Conservation (phyloP, 805 yeast species). For the Kodamaea fukazawae region DNA sequence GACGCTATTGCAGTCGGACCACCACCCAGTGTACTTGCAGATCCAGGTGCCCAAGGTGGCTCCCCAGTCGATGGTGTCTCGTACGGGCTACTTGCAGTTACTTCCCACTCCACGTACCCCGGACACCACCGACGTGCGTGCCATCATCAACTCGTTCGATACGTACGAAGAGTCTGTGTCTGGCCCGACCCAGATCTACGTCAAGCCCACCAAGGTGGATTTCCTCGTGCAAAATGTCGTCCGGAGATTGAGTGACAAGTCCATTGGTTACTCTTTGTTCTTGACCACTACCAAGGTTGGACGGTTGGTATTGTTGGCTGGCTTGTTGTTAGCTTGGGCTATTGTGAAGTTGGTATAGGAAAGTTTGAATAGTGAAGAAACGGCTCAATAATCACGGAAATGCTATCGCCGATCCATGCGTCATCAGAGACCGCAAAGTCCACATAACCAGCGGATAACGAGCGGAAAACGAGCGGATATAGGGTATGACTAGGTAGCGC, state of each 20-base stretch:
- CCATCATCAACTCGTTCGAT: conserved; percentile 6
- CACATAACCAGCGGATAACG: no score
- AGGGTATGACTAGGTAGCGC: no score
- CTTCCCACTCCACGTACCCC: conserved; percentile 15
- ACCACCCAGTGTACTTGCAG: conserved; percentile 67
- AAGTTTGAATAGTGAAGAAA: no score
- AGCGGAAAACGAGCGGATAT: no score
- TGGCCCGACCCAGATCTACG: conserved; percentile 41
- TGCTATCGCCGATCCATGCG: no score
- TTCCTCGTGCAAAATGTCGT: conserved; percentile 22
- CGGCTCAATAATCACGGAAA: no score
- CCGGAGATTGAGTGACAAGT: conserved; percentile 25
- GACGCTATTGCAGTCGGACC: conserved; percentile 63
- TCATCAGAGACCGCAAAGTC: no score
- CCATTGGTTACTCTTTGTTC: conserved; percentile 38
- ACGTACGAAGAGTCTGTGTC: conserved; percentile 22
- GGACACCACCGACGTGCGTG: conserved; percentile 6
- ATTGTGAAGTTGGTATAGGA: not conserved
- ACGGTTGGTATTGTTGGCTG: conserved; percentile 19
- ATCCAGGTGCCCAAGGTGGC: conserved; percentile 46
- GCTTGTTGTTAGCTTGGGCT: conserved; percentile 12
- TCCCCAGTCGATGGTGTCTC: conserved; percentile 32
- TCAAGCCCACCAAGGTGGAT: conserved; percentile 34
- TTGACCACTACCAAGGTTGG: conserved; percentile 32
- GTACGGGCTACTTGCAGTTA: conserved; percentile 29